Conservation (phyloP, 2,329 filamentous ascomycete genomes). For the Phaeophleospora eucalypticola region DNA sequence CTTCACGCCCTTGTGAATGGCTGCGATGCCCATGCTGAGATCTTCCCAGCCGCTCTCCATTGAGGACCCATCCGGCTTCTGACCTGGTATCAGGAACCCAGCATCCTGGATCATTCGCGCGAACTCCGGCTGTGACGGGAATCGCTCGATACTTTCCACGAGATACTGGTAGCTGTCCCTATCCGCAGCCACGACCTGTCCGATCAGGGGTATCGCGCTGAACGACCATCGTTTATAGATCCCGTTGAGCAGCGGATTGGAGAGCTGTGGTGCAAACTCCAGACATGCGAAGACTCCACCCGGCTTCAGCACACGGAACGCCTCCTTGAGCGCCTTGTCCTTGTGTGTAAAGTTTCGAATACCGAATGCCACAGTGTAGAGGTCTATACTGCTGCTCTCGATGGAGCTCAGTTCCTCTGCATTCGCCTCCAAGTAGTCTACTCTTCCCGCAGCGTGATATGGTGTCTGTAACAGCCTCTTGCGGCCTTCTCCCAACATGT, state of each 20-base stretch:
- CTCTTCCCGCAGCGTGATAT: conserved; percentile 51
- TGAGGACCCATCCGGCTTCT: conserved; percentile 29
- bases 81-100: conserved; percentile 75
- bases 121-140: conserved; percentile 83
- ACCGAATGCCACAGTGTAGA: conserved; percentile 96
- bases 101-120: conserved; percentile 76
- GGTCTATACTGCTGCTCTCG: conserved; percentile 69
- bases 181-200: conserved; percentile 89
- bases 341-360: conserved; percentile 98
- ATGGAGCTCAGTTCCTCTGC: conserved; percentile 71
- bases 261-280: conserved; percentile 81
- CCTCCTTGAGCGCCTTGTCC: conserved; percentile 73
- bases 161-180: conserved; percentile 97
- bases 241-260: conserved; percentile 71
- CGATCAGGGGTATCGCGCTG: conserved; percentile 87
- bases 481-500: conserved; percentile 86
- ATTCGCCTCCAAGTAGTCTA: conserved; percentile 84
- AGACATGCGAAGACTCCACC: conserved; percentile 95
- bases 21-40: conserved; percentile 85
- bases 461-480: conserved; percentile 66
- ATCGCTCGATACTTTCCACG: conserved; percentile 93
- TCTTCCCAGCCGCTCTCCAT: conserved; percentile 74
- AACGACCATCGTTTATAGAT: conserved; percentile 97
- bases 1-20: conserved; percentile 96
- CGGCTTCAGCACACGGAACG: conserved; percentile 83